phyloP scores from a whole-genome alignment of 169 alveolate genomes.

The Plasmodium gaboni region DNA sequence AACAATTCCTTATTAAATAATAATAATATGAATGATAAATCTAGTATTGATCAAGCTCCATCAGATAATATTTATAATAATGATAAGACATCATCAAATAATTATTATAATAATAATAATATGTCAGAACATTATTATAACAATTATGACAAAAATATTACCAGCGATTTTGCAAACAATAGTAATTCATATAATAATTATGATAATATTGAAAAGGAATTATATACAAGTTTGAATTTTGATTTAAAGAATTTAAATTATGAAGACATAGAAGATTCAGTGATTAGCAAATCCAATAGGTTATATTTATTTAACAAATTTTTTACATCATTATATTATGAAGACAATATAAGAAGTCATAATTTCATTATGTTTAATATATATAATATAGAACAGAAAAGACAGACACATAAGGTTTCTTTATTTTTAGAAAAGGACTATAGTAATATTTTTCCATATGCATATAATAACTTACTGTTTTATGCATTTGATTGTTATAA shows the following conservation, averaged over 20 bases:
- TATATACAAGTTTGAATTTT: conserved; percentile 2
- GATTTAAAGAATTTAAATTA: conserved; percentile 52
- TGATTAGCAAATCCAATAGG: conserved; percentile 50
- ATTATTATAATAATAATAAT: background rate
- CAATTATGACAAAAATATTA: background rate
- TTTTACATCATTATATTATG: conserved; percentile 53
- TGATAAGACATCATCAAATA: background rate
- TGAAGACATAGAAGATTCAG: conserved; percentile 54
- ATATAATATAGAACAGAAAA: conserved; percentile 55
- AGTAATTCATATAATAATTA: background rate
- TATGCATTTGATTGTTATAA: conserved; percentile 67
- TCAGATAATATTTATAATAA: background rate
- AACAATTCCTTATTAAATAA: no score
- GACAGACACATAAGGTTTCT: conserved; percentile 69
- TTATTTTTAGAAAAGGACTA: conserved; percentile 51
- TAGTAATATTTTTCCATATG: conserved; percentile 21
- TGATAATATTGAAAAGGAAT: background rate
- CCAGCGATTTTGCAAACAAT: background rate
- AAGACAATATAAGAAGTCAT: conserved; percentile 41
- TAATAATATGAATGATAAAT: background rate
- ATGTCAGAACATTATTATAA: background rate
- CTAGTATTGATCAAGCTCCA: background rate
- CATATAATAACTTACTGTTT: conserved; percentile 50
- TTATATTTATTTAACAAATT: conserved; percentile 58
- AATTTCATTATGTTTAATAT: conserved; percentile 70